Evolutionary conservation across 1,139 yeast genomes (phyloP), one percentile per base, ranked within the genome.

Genomic region (Saccharomyces hybrid): DNA sequence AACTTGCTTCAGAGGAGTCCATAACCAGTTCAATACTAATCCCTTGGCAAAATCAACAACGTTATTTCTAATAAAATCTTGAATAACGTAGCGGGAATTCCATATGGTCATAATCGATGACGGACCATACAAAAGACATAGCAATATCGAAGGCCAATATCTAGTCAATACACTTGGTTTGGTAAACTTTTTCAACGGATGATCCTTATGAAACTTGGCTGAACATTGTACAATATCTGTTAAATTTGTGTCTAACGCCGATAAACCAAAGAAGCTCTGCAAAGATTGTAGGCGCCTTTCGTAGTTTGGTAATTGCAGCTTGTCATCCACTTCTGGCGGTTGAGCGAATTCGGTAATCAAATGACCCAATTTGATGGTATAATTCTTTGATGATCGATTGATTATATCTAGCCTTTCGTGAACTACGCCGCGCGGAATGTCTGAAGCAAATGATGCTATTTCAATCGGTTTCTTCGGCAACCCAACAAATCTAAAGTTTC

Each of bases 21-120:
- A 73, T 3, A 93, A 78, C 97, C 98, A 91, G 68, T 91, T 89
- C 46, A 75, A 73, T 75, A 84, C 80, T 61, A 91, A 84, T 0
- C 95, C 89, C 48, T 68, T 65, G 1, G 77, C 66, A 0, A 96
- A 86, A 41, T 84, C 89, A 26, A 83, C 69, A 4, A 88, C 70
- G 56, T 85, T 84, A 50, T 74, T 73, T 56, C 75, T 73, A 51
- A 82, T 58, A 86, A 93, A 89, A 1, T 74, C 65, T 1, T 74
- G 57, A 11, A 88, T 79, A 20, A 75, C 78, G 9, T 70, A 72
- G 60, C 84, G 73, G 60, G 85, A 82, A 3, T 76, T 72, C 62
- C 84, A 73, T 0, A 78, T 59, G 34, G 75, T 71, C 2, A 65
- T 52, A 1, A 81, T 66, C 2, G 80, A 71, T 0, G 75, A 65